Percentiles rank a stretch among this genome's conserved stretches.
phyloP scores from a whole-genome alignment of 164 flowering plant species.

The Vitis rotundifolia region DNA sequence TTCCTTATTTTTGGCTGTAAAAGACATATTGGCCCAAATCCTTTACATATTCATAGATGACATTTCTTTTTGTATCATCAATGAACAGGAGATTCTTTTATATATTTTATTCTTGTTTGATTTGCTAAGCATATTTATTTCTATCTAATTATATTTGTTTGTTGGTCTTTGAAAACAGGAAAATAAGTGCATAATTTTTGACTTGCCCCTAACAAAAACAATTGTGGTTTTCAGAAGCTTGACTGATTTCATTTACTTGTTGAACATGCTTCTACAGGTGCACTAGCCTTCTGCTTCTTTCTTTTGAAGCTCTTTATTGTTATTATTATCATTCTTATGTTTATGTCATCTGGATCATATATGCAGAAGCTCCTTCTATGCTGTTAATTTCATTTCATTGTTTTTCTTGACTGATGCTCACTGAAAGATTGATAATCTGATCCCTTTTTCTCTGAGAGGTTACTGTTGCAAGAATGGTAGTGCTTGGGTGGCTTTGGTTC shows the following conservation, averaged over 20 bases:
- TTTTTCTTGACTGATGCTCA: background rate
- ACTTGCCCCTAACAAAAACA: slow-evolving; percentile 49
- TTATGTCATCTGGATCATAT: too few species aligned
- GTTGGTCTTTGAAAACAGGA: slow-evolving; percentile 35
- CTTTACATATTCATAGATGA: too few species aligned
- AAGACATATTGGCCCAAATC: too few species aligned
- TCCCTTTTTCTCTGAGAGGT: too few species aligned
- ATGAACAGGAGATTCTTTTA: background rate
- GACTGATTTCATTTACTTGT: slow-evolving; percentile 66
- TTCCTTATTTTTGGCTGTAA: too few species aligned
- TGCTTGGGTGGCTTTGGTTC: too few species aligned
- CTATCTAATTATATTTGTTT: background rate
- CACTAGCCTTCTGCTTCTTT: background rate
- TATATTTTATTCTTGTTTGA: background rate
- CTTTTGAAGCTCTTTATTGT: background rate
- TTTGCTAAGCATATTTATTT: background rate
- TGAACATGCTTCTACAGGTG: slow-evolving; percentile 93
- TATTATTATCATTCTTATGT: background rate
- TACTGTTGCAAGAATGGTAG: too few species aligned
- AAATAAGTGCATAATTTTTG: slow-evolving; percentile 63
- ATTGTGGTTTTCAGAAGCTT: slow-evolving; percentile 70
- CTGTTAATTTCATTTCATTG: background rate
- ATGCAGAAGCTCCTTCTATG: background rate
- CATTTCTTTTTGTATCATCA: too few species aligned
- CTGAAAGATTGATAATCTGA: too few species aligned